Percentiles rank a stretch among this genome's conserved stretches.
phyloP scores from a whole-genome alignment of 2,329 filamentous ascomycete species.

The Aspergillus texensis region DNA sequence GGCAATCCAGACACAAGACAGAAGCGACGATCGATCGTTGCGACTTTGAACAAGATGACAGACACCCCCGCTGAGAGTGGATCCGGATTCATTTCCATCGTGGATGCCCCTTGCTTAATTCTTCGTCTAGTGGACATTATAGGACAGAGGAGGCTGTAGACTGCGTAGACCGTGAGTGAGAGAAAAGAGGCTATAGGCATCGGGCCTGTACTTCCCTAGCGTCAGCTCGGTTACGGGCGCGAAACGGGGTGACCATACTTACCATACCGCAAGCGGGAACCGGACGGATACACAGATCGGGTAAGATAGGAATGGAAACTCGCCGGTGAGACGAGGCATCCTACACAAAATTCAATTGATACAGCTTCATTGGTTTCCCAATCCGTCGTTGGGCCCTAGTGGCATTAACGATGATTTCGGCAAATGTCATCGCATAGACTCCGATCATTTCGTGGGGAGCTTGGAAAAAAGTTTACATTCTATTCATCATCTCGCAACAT shows the following conservation, averaged over 20 bases:
- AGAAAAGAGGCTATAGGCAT: neutral
- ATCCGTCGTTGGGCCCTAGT: neutral
- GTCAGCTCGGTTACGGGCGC: neutral
- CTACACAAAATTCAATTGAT: neutral
- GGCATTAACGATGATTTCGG: neutral
- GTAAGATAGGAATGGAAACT: conserved; percentile 26
- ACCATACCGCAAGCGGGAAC: conserved; percentile 13
- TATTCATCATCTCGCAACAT: neutral
- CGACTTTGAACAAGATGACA: neutral
- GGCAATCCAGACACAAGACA: neutral
- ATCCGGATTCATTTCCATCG: neutral
- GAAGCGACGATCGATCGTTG: neutral
- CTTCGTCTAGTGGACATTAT: neutral
- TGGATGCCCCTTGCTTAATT: conserved; percentile 4
- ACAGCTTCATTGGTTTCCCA: neutral
- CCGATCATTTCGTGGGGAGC: neutral
- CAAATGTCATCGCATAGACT: neutral
- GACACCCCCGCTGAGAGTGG: neutral
- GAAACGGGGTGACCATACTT: conserved; percentile 23
- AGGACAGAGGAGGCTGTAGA: conserved; percentile 3
- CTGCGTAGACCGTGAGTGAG: conserved; percentile 1
- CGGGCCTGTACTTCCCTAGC: neutral
- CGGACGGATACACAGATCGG: conserved; percentile 21
- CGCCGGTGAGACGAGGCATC: conserved; percentile 14
- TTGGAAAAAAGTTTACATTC: neutral